Percentiles rank a stretch among this genome's conserved stretches.
phyloP scores from a whole-genome alignment of 305 asterid species.

The Lippia alba region DNA sequence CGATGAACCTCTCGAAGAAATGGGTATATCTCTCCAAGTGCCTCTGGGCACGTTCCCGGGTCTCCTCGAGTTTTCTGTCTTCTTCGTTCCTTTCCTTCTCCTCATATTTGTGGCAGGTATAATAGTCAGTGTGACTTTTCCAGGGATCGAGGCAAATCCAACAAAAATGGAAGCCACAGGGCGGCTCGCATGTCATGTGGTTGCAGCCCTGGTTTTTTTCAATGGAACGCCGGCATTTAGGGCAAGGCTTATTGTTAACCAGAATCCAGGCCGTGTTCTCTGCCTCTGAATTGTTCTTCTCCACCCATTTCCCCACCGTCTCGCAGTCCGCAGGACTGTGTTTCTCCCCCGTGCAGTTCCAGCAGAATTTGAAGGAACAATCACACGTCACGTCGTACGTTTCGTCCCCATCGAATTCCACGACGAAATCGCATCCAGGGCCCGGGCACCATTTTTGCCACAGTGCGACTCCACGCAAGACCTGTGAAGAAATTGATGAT shows the following conservation, averaged over 20 bases:
- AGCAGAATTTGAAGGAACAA: too few species aligned
- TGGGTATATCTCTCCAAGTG: slow-evolving; percentile 37
- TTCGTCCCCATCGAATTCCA: slow-evolving; percentile 30
- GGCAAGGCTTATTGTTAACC: slow-evolving; percentile 53
- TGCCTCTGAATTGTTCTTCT: slow-evolving; percentile 39
- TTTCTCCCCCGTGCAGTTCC: slow-evolving; percentile 46
- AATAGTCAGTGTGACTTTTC: slow-evolving; percentile 23
- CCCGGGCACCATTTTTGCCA: slow-evolving; percentile 59
- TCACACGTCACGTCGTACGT: slow-evolving; percentile 40
- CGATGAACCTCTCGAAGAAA: slow-evolving; percentile 48
- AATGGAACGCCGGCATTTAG: slow-evolving; percentile 43
- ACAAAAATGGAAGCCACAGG: slow-evolving; percentile 41
- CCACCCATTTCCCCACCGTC: slow-evolving; percentile 45
- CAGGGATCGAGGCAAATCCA: slow-evolving; percentile 44
- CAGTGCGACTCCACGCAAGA: slow-evolving; percentile 32
- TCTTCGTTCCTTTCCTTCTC: background rate
- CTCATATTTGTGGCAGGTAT: slow-evolving; percentile 11
- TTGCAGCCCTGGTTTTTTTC: slow-evolving; percentile 55
- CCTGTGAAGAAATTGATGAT: slow-evolving; percentile 30
- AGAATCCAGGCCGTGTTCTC: slow-evolving; percentile 45
- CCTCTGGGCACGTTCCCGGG: too few species aligned
- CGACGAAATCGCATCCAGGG: slow-evolving; percentile 44
- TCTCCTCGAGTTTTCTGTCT: background rate
- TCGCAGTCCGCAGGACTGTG: slow-evolving; percentile 51
- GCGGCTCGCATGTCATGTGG: slow-evolving; percentile 39